Percentiles rank a stretch among this genome's conserved stretches.
Evolutionary conservation across 2,329 filamentous ascomycete genomes (phyloP).

Genomic region (Aspergillus sp.): DNA sequence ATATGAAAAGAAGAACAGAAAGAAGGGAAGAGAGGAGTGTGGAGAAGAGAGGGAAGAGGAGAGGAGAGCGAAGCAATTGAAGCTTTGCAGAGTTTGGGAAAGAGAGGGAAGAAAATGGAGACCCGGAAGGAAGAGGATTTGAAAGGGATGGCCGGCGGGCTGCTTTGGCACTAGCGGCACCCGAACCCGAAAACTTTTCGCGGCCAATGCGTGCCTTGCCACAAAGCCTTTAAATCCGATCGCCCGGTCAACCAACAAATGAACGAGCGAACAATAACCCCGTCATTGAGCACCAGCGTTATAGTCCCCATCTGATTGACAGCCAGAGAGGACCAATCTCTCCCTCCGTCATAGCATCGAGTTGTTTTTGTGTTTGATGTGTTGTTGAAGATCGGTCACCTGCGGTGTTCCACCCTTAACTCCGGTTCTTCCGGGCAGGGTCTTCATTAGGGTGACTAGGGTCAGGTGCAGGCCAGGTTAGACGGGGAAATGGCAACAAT

Average conservation of each 20-base stretch:
- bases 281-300: background rate
- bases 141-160: constrained; percentile 28
- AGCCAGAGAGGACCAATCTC: background rate
- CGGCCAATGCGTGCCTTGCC: constrained; percentile 28
- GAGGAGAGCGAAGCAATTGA: constrained; percentile 21
- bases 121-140: constrained; percentile 24
- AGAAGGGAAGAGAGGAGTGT: constrained; percentile 16
- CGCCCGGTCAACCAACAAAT: constrained; percentile 18
- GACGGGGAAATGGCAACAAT: too few relatives aligned
- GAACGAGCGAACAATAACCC: background rate
- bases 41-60: constrained; percentile 16
- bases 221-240: constrained; percentile 22
- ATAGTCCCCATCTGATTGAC: background rate
- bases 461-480: background rate
- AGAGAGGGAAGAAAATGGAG: constrained; percentile 17
- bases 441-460: background rate
- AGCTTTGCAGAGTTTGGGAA: constrained; percentile 22
- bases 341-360: too few relatives aligned
- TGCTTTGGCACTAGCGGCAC: constrained; percentile 23
- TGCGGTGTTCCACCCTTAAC: background rate
- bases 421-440: background rate
- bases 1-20: constrained; percentile 15
- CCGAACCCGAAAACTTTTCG: constrained; percentile 38
- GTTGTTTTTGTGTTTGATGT: background rate
- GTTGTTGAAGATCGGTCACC: background rate